Conservation (phyloP, 768 basidiomycete genomes). For the Tylopilus sp. region DNA sequence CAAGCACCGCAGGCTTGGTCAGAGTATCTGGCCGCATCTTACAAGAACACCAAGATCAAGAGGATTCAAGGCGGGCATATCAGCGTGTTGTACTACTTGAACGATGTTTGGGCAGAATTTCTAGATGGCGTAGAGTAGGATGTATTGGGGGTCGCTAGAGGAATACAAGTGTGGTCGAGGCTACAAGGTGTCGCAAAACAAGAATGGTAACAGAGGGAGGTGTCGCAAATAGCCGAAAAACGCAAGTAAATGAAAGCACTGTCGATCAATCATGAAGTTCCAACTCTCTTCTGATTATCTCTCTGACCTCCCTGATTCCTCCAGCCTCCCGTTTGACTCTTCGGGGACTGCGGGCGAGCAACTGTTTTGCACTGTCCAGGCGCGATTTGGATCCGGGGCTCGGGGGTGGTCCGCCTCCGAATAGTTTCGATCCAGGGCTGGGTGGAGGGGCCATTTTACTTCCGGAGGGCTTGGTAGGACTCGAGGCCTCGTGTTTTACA, state of each 20-base stretch:
- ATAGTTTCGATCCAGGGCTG: slow-evolving; percentile 39
- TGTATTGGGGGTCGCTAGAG: background rate
- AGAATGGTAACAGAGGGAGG: slow-evolving; percentile 1
- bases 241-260: slow-evolving; percentile 29
- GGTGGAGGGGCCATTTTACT: slow-evolving; percentile 26
- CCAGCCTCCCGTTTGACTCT: slow-evolving; percentile 68
- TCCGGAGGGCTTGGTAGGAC: slow-evolving; percentile 37
- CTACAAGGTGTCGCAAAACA: slow-evolving; percentile 18
- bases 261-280: slow-evolving; percentile 56
- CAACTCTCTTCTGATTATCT: slow-evolving; percentile 76
- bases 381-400: slow-evolving; percentile 52
- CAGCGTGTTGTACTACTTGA: slow-evolving; percentile 41
- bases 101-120: slow-evolving; percentile 44
- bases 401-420: slow-evolving; percentile 30
- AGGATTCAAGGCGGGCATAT: slow-evolving; percentile 49
- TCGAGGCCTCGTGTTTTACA: slow-evolving; percentile 17
- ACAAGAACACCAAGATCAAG: slow-evolving; percentile 42
- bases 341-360: slow-evolving; percentile 68
- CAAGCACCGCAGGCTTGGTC: slow-evolving; percentile 42
- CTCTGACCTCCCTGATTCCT: slow-evolving; percentile 74
- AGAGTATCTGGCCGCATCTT: slow-evolving; percentile 45
- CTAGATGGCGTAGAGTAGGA: slow-evolving; percentile 16
- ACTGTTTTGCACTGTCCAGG: slow-evolving; percentile 56
- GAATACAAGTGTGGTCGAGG: background rate
- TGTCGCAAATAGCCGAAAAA: slow-evolving; percentile 16